phyloP scores from a whole-genome alignment of 371 early-diverging fungal species.

The Mortierella sp. region DNA sequence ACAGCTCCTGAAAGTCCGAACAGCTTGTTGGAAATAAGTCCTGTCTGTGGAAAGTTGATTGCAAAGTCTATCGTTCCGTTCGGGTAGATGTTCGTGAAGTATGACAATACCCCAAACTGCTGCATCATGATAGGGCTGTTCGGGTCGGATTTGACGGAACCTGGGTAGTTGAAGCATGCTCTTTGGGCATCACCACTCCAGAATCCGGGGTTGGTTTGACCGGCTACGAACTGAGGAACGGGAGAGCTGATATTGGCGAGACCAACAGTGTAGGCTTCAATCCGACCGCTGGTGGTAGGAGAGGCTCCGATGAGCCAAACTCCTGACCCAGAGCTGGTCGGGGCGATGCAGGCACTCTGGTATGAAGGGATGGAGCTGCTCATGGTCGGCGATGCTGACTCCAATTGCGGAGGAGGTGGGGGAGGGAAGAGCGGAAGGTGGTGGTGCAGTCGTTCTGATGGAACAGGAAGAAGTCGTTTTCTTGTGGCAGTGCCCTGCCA shows the following conservation, averaged over 20 bases:
- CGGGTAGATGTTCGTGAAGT: constrained; percentile 23
- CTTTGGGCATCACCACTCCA: constrained; percentile 26
- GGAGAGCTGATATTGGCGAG: constrained; percentile 33
- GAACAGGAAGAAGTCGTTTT: too few relatives aligned
- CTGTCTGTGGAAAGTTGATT: neutral
- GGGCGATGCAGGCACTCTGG: constrained; percentile 6
- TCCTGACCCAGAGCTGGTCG: neutral
- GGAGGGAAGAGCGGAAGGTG: too few relatives aligned
- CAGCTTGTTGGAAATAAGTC: constrained; percentile 19
- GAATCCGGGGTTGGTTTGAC: neutral
- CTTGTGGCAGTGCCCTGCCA: too few relatives aligned
- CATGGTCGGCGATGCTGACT: too few relatives aligned
- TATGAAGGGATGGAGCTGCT: constrained; percentile 14
- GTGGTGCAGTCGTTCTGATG: too few relatives aligned
- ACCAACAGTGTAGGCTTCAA: constrained; percentile 22
- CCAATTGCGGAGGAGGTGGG: too few relatives aligned
- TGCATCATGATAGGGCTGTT: constrained; percentile 23
- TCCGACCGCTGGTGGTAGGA: constrained; percentile 8
- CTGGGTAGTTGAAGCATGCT: constrained; percentile 11
- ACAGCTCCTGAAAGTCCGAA: constrained; percentile 17
- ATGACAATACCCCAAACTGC: constrained; percentile 27
- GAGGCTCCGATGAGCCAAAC: constrained; percentile 30
- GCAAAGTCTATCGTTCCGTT: constrained; percentile 27
- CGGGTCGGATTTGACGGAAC: neutral
- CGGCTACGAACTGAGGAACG: constrained; percentile 8